Percentiles rank a stretch among this genome's conserved stretches.
Evolutionary conservation across 495 filamentous ascomycete genomes (phyloP).

Genomic region (Penicillium fimorum): DNA sequence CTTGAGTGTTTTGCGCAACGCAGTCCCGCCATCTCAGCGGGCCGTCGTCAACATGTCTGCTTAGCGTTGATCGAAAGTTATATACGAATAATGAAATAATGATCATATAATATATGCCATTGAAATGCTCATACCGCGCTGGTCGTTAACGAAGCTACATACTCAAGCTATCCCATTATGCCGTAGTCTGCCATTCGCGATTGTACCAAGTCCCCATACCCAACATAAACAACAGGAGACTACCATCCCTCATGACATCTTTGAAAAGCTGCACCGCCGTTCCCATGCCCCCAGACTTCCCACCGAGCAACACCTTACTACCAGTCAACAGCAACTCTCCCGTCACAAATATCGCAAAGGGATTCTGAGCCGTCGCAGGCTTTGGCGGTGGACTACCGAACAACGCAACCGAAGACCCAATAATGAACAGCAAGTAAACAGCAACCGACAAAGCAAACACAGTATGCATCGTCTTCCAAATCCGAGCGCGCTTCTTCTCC

Average conservation of each 20-base stretch:
- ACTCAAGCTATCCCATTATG: background rate
- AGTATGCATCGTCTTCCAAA: conserved; percentile 78
- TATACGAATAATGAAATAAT: conserved; percentile 10
- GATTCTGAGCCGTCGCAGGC: conserved; percentile 62
- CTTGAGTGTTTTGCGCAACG: conserved; percentile 60
- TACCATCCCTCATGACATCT: conserved; percentile 63
- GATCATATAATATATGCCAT: background rate
- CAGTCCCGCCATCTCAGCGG: conserved; percentile 49
- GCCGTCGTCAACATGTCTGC: background rate
- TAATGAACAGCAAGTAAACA: conserved; percentile 58
- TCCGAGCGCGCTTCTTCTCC: conserved; percentile 47
- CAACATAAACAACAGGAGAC: conserved; percentile 76
- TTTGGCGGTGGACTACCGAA: conserved; percentile 52
- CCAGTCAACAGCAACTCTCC: conserved; percentile 72
- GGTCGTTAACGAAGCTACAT: background rate
- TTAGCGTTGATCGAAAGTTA: background rate
- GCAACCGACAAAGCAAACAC: conserved; percentile 69
- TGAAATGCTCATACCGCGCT: background rate
- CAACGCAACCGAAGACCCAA: conserved; percentile 37
- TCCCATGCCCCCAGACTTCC: conserved; percentile 42
- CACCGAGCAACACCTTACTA: conserved; percentile 59
- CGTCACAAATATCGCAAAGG: conserved; percentile 79
- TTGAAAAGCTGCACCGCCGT: conserved; percentile 58
- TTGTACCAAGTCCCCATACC: conserved; percentile 68
- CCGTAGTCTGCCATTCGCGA: conserved; percentile 33